Evolutionary conservation across 805 yeast genomes (phyloP), one percentile per base, ranked within the genome.

Genomic region (Schizosaccharomyces pombe): DNA sequence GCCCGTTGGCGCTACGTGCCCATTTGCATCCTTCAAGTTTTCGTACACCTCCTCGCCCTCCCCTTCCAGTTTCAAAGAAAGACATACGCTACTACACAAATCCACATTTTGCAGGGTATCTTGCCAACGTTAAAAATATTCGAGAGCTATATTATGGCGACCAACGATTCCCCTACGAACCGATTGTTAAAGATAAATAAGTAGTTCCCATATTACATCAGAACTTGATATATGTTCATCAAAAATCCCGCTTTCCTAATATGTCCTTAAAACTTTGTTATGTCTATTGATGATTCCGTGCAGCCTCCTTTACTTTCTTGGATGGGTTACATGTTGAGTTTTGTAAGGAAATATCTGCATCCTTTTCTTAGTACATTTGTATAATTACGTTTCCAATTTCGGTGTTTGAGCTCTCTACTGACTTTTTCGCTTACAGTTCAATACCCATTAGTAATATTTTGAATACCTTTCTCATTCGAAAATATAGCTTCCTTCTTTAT

Each of bases 31-130:
- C 97, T 9, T 75, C 77, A 58, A 81, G 74, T 61, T 79, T 78
- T 63, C 94, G 93, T 16, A 77, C 85, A 59, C 65, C 87, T 14
- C 97, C 97, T 49, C 65, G 85, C 59, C 79, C 76, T 54, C 86
- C 96, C 1, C 77, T 86, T 66, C 98, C 98, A 12, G 81, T 80
- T 6, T 78, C 76, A 60, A 77, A 83, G 68, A 81, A 84, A 67
- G 85, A 82, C 62, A 79, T 89, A 56, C 77, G 77, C 56, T 85
- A 73, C 67, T 89, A 91, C 69, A 76, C 85, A 52, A 74, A 78
- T 64, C 73, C 75, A 1, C 78, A 72, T 37, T 78, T 77, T 62
- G 75, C 85, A 60, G 98, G 98, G 5, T 89, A 85, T 64, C 68
- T 86, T 62, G 65, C 61, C 12, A 14, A 29, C n/a, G 52, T 37